Percentiles rank a stretch among this genome's conserved stretches.
Evolutionary conservation across 306 rosid genomes (phyloP).

Genomic region (Geum urbanum): DNA sequence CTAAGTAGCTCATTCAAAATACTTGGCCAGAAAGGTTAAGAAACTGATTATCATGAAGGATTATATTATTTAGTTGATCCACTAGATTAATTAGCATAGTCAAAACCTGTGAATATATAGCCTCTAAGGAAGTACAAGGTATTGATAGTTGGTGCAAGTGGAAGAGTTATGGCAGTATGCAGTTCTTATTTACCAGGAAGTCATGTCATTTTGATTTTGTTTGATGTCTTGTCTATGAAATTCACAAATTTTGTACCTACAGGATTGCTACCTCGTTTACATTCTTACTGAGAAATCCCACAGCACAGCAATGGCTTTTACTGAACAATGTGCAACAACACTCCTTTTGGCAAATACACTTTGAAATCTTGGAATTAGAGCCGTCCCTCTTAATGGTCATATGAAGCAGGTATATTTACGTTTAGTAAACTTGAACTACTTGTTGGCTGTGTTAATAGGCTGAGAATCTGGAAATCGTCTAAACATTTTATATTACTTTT

Average conservation of each 20-base stretch:
- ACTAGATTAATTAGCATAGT: background rate
- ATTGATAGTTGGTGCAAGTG: background rate
- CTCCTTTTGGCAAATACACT: conserved; percentile 68
- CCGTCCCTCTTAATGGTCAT: conserved; percentile 84
- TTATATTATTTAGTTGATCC: background rate
- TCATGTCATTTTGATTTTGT: background rate
- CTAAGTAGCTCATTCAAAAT: too few species aligned
- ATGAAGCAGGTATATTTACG: conserved; percentile 72
- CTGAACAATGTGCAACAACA: conserved; percentile 69
- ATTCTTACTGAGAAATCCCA: conserved; percentile 63
- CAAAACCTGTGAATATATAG: background rate
- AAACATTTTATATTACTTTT: conserved; percentile 20
- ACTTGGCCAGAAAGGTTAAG: too few species aligned
- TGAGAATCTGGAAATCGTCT: background rate
- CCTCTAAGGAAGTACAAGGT: background rate
- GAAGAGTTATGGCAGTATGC: background rate
- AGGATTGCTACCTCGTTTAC: conserved; percentile 85
- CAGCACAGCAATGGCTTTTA: conserved; percentile 82
- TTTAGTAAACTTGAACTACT: background rate
- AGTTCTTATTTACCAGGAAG: background rate
- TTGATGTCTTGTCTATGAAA: background rate
- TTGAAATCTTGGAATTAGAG: conserved; percentile 74
- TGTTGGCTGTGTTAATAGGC: background rate
- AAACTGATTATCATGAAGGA: too few species aligned
- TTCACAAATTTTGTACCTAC: conserved; percentile 10